A percentile compares a stretch with the other conserved stretches of the same genome.
These are phyloP conservation scores for Talaromyces wortmannii DNA, from an alignment of 495 filamentous ascomycete species.

Conservation along the genomic window DNA sequence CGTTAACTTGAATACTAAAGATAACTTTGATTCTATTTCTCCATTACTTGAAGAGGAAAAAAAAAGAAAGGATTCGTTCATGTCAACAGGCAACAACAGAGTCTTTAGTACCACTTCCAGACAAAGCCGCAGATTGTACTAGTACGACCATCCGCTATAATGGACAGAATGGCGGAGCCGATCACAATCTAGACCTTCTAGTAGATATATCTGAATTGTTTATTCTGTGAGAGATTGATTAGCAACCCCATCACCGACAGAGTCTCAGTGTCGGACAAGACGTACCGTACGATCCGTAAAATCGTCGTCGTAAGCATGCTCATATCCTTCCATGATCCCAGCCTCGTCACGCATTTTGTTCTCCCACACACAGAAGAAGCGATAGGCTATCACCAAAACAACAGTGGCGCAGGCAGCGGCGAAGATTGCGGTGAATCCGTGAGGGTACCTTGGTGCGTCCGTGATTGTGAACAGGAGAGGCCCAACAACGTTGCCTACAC, in stretches of 20 bases:
- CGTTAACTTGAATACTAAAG: not conserved
- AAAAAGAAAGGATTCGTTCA: not conserved
- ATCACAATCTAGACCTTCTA: not conserved
- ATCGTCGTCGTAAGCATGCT: slow-evolving; percentile 31
- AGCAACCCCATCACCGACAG: not conserved
- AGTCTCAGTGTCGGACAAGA: not conserved
- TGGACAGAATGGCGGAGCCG: not conserved
- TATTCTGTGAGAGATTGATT: slow-evolving; percentile 13
- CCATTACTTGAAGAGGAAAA: not conserved
- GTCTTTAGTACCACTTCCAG: not conserved
- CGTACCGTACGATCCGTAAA: slow-evolving; percentile 15
- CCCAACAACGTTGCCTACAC: slow-evolving; percentile 17
- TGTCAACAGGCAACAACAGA: not conserved
- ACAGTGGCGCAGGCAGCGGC: slow-evolving; percentile 15
- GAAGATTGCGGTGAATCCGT: slow-evolving; percentile 22
- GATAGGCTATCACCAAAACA: slow-evolving; percentile 19
- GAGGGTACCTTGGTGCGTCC: slow-evolving; percentile 15
- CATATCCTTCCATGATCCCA: slow-evolving; percentile 16
- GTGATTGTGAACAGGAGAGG: slow-evolving; percentile 16
- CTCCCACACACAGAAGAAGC: slow-evolving; percentile 18
- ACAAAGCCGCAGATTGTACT: not conserved
- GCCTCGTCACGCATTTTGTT: slow-evolving; percentile 15
- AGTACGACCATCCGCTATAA: not conserved
- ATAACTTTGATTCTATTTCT: not conserved
- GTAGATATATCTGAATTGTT: slow-evolving; percentile 23